phyloP scores from a whole-genome alignment of 2,329 filamentous ascomycete species.

The Alternaria novae-zelandiae region DNA sequence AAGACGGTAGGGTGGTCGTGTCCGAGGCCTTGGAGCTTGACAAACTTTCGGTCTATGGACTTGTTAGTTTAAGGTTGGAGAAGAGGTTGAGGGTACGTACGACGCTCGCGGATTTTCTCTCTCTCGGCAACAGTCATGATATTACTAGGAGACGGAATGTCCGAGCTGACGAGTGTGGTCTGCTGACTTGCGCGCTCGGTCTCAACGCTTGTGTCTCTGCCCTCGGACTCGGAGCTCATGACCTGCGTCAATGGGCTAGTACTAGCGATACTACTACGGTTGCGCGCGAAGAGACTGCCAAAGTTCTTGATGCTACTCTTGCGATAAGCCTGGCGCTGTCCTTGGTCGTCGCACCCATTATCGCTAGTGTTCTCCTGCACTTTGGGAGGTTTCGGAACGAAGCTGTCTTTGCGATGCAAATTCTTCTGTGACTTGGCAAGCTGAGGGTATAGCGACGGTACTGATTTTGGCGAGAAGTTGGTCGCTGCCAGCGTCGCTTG shows the following conservation, averaged over 20 bases:
- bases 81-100: neutral
- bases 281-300: neutral
- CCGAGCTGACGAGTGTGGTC: neutral
- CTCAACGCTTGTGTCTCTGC: neutral
- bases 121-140: neutral
- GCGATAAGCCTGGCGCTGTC: neutral
- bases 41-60: neutral
- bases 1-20: neutral
- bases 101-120: neutral
- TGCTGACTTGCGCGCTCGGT: neutral
- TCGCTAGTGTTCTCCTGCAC: neutral
- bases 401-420: neutral
- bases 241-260: neutral
- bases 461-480: constrained; percentile 2
- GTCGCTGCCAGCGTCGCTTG: constrained; percentile 4
- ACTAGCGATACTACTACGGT: neutral
- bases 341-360: neutral
- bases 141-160: neutral
- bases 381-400: neutral
- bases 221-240: neutral
- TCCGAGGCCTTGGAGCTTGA: neutral
- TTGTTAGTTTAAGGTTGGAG: neutral
- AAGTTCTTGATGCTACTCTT: constrained; percentile 5
- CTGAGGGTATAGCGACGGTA: constrained; percentile 1
- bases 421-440: neutral